phyloP scores from a whole-genome alignment of 2,329 filamentous ascomycete genomes.

The Gliomastix tumulicola region DNA sequence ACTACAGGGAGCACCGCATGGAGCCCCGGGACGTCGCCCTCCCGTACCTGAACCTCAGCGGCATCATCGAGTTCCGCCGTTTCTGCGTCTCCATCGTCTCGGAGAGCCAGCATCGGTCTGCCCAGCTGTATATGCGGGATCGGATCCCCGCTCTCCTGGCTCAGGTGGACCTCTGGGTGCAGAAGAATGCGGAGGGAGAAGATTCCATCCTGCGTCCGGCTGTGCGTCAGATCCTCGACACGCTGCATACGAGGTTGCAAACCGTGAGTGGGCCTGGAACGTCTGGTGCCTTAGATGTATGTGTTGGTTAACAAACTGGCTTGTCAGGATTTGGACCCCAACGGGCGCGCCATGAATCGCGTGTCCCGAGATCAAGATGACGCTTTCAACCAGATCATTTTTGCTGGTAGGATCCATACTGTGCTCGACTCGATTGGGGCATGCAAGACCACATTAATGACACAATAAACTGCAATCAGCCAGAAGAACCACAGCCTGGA shows the following conservation, averaged over 20 bases:
- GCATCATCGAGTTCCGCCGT: conserved; percentile 29
- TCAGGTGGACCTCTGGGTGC: conserved; percentile 33
- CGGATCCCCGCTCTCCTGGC: conserved; percentile 32
- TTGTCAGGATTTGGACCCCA: background rate
- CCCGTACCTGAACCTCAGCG: conserved; percentile 29
- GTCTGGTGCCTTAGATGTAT: background rate
- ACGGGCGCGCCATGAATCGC: background rate
- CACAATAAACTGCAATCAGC: background rate
- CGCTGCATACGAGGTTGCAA: conserved; percentile 19
- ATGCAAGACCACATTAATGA: background rate
- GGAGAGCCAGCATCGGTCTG: conserved; percentile 27
- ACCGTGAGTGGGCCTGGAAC: conserved; percentile 9
- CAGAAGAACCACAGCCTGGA: background rate
- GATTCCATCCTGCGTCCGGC: conserved; percentile 1
- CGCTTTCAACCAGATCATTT: no score
- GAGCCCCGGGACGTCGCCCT: conserved; percentile 12
- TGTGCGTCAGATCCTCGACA: conserved; percentile 16
- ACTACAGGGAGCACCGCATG: conserved; percentile 30
- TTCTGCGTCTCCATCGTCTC: conserved; percentile 38
- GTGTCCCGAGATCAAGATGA: no score
- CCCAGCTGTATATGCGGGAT: conserved; percentile 27
- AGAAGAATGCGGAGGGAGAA: conserved; percentile 29
- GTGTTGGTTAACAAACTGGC: background rate
- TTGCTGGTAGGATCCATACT: no score
- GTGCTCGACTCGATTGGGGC: background rate